Percentiles rank a stretch among this genome's conserved stretches.
Evolutionary conservation across 177 flowering plant species (phyloP).

Genomic region (Vitis hybrid): DNA sequence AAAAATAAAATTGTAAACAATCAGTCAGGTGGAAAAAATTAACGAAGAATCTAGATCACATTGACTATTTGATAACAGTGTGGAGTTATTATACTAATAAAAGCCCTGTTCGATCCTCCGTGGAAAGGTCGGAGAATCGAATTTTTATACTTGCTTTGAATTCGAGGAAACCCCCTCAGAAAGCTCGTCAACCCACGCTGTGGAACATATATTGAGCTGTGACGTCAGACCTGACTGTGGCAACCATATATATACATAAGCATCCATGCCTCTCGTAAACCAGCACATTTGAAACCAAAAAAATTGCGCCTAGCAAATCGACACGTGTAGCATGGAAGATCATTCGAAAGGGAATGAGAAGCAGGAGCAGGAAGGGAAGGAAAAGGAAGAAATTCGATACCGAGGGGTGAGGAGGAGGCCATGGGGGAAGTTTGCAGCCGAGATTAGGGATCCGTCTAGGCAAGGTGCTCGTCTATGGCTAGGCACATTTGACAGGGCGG

Average conservation of each 20-base stretch:
- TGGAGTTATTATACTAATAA: too few relatives aligned
- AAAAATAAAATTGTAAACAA: too few relatives aligned
- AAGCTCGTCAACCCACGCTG: constrained; percentile 12
- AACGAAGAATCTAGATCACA: too few relatives aligned
- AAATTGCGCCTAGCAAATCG: not conserved
- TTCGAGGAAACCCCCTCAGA: constrained; percentile 7
- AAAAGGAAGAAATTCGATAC: constrained; percentile 32
- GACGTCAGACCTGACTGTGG: not conserved
- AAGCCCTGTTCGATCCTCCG: not conserved
- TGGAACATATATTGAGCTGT: too few relatives aligned
- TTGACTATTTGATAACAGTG: too few relatives aligned
- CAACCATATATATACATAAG: not conserved
- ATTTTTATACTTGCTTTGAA: not conserved
- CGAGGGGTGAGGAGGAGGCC: constrained; percentile 56
- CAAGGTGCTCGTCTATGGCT: constrained; percentile 49
- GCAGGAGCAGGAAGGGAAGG: constrained; percentile 16
- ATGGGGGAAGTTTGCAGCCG: constrained; percentile 64
- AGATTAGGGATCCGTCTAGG: constrained; percentile 50
- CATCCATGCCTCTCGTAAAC: too few relatives aligned
- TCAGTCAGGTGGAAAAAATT: too few relatives aligned
- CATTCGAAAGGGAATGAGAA: constrained; percentile 5
- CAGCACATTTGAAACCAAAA: not conserved
- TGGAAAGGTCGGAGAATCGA: constrained; percentile 11
- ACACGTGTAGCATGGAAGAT: constrained; percentile 15
- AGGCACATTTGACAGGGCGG: constrained; percentile 58